phyloP scores from a whole-genome alignment of 768 basidiomycete species.

The Leccinum disarticulatum region DNA sequence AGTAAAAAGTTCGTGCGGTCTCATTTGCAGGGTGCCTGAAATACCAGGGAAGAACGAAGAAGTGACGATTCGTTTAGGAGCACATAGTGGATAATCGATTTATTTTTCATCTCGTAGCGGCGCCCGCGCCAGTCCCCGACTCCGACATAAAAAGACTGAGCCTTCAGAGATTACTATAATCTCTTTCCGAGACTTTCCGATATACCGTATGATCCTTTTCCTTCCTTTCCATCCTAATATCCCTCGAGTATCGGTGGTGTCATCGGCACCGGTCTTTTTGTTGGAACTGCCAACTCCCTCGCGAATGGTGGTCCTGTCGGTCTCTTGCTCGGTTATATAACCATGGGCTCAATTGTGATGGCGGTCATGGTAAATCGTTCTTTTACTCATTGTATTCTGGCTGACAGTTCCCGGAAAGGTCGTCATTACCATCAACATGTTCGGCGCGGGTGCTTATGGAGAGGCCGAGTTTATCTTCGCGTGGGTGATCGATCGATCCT shows the following conservation, averaged over 20 bases:
- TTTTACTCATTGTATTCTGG: too few relatives aligned
- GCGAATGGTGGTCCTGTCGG: constrained; percentile 68
- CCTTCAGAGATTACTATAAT: too few relatives aligned
- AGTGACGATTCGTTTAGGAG: too few relatives aligned
- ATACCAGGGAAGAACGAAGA: too few relatives aligned
- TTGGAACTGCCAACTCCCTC: constrained; percentile 58
- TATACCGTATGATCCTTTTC: constrained; percentile 12
- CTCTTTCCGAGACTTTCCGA: too few relatives aligned
- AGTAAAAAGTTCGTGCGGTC: too few relatives aligned
- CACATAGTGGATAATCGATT: too few relatives aligned
- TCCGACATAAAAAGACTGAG: too few relatives aligned
- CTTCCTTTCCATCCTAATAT: background rate
- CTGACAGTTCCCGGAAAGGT: constrained; percentile 40
- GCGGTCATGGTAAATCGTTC: constrained; percentile 58
- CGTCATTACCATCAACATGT: constrained; percentile 71
- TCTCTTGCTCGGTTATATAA: constrained; percentile 67
- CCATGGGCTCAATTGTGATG: constrained; percentile 68
- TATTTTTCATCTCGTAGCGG: too few relatives aligned
- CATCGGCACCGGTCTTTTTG: constrained; percentile 59
- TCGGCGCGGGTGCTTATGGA: constrained; percentile 77
- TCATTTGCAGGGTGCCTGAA: too few relatives aligned
- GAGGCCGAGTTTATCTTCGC: constrained; percentile 89
- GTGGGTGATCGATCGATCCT: constrained; percentile 29
- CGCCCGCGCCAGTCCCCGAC: too few relatives aligned
- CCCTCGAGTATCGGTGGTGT: constrained; percentile 57